These are phyloP conservation scores for Arabidopsis arenosa DNA, from an alignment of 345 rosid species.

Conservation along the genomic window DNA sequence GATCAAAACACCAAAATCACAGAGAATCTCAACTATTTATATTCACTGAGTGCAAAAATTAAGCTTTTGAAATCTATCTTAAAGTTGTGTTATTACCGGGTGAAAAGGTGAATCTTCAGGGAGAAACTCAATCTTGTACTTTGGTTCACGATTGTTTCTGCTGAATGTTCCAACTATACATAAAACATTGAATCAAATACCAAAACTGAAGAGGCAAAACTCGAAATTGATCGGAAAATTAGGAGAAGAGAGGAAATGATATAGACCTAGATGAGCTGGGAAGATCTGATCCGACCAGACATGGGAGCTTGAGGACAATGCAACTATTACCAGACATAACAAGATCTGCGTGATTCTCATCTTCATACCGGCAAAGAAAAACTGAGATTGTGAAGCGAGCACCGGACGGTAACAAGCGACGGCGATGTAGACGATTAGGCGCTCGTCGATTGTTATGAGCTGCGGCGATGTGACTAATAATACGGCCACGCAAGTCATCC, in stretches of 20 bases:
- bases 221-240: conserved; percentile 8
- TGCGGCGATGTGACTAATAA: not conserved
- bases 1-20: not conserved
- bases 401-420: not conserved
- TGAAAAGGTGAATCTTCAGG: conserved; percentile 74
- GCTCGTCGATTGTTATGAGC: not conserved
- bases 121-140: conserved; percentile 77
- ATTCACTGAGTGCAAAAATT: not conserved
- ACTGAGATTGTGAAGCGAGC: not conserved
- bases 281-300: conserved; percentile 71
- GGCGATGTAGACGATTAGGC: not conserved
- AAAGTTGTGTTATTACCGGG: conserved; percentile 54
- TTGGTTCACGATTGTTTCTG: conserved; percentile 78
- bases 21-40: not conserved
- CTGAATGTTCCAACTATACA: conserved; percentile 66
- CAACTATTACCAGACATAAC: conserved; percentile 40
- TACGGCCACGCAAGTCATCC: not conserved
- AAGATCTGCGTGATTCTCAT: conserved; percentile 37
- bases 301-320: conserved; percentile 34
- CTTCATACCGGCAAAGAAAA: not conserved
- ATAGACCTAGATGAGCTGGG: conserved; percentile 67
- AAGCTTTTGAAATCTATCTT: not conserved
- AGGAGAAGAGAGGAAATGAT: conserved; percentile 3
- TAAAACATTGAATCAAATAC: not conserved
- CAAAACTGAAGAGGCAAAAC: not conserved